Evolutionary conservation across 2,329 filamentous ascomycete genomes (phyloP).

Genomic region (Colletotrichum filicis): DNA sequence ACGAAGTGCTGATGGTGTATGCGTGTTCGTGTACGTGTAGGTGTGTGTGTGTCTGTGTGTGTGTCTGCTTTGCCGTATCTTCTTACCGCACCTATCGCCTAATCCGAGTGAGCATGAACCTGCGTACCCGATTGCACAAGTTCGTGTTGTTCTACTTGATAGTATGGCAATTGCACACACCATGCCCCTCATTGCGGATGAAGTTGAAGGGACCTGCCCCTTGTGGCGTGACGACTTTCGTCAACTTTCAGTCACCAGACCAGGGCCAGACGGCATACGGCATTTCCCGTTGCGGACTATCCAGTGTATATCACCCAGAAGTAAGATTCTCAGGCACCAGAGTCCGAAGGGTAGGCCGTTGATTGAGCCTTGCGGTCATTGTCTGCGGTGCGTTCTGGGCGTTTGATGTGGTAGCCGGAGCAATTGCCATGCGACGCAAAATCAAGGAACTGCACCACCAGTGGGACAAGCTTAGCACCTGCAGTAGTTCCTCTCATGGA

Average conservation of each 20-base stretch:
- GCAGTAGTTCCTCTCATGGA: slow-evolving; percentile 7
- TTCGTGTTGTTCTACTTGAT: background rate
- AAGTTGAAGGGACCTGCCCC: background rate
- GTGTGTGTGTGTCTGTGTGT: background rate
- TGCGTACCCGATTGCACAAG: too few relatives aligned
- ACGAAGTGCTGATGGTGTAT: background rate
- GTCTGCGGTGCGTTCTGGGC: background rate
- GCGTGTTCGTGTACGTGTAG: too few relatives aligned
- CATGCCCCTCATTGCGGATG: background rate
- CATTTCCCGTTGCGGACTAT: background rate
- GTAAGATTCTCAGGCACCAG: slow-evolving; percentile 5
- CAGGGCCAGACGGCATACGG: too few relatives aligned
- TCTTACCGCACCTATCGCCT: background rate
- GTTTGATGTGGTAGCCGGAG: slow-evolving; percentile 10
- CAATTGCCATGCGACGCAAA: slow-evolving; percentile 22
- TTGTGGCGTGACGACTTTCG: background rate
- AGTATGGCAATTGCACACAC: background rate
- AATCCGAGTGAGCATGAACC: background rate
- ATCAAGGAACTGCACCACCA: slow-evolving; percentile 20
- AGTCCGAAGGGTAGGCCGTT: background rate
- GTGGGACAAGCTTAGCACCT: background rate
- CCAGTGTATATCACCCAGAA: background rate
- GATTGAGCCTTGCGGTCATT: background rate
- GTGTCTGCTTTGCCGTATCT: background rate
- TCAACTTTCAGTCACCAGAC: background rate